A percentile compares a stretch with the other conserved stretches of the same genome.
phyloP scores from a whole-genome alignment of 2,329 filamentous ascomycete genomes.

The Tolypocladium ovalisporum region DNA sequence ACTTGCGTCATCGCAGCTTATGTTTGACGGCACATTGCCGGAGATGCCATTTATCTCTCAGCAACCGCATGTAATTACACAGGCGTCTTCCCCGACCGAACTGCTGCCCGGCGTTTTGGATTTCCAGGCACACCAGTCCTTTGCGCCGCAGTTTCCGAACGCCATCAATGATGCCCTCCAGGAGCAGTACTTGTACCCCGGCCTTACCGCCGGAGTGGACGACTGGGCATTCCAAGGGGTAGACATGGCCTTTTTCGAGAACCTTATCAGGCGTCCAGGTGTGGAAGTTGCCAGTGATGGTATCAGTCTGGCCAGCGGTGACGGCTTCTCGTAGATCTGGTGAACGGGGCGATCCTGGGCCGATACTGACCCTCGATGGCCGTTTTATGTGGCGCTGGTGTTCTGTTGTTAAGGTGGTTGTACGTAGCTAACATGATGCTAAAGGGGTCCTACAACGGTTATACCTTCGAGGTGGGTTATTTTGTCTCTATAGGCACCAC shows the following conservation, averaged over 20 bases:
- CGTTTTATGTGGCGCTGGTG: too few relatives aligned
- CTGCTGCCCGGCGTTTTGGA: neutral
- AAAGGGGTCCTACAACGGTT: too few relatives aligned
- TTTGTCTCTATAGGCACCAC: too few relatives aligned
- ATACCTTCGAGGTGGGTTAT: too few relatives aligned
- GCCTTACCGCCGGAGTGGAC: conserved; percentile 2
- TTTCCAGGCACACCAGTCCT: neutral
- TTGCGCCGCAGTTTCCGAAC: neutral
- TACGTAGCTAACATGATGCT: too few relatives aligned
- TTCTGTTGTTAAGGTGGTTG: too few relatives aligned
- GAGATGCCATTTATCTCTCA: neutral
- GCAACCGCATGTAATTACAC: neutral
- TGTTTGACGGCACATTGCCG: neutral
- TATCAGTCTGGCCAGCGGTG: too few relatives aligned
- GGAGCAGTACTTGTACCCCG: neutral
- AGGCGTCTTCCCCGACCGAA: neutral
- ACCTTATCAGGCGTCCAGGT: neutral
- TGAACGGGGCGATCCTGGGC: too few relatives aligned
- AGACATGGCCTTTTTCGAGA: conserved; percentile 8
- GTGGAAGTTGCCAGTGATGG: neutral
- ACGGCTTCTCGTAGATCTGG: too few relatives aligned
- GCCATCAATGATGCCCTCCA: neutral
- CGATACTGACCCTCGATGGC: too few relatives aligned
- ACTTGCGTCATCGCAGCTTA: neutral
- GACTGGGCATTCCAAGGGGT: conserved; percentile 8